Base-by-base conservation (phyloP, 106 monocot species). In the Platanthera guangdongensis region DNA sequence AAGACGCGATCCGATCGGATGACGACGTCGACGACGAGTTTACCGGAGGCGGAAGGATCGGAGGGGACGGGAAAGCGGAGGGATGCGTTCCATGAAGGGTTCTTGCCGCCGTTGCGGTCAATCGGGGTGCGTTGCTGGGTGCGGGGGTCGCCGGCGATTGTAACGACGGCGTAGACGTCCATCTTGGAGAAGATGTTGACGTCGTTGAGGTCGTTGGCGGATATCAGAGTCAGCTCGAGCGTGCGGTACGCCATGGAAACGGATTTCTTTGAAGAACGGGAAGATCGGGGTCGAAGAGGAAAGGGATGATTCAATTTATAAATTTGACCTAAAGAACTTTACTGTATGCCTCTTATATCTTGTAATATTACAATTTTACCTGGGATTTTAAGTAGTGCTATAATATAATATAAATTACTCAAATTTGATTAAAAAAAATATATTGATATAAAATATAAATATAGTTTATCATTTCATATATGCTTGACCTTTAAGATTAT, bases 141-240 rank as follows among this genome's bases (percentile, higher is more conserved):
- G 5, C 81, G 79, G 16, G 67, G 71, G 72, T 82, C 76, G 51
- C 64, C 83, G 75, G 78, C 77, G 75, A 88, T 64, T 76, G 85
- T 76, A 59, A 51, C 82, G 12, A 84, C 54, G 71, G 90, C 93
- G 81, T 93, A 93, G 76, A 90, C 82, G 9, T 79, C 78, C 89
- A 93, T 87, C 65, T 75, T 80, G 50, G 85, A 74, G 76, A 90
- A 84, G 30, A 83, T 2, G 51, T 86, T 87, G 50, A 88, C 90
- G 16, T 84, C 51, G 65, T 89, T 89, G 50, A 92, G 89, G 79
- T 84, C 89, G 49, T 87, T 85, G 16, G 89, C 92, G 9, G 89
- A 92, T 69, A 87, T 76, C 76, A 92, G 53, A 16, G 83, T 89
- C 16, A 92, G 14, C 15, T 92, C 89, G 8, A 92, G 71, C 45